Evolutionary conservation across 257 asterid species (phyloP), one percentile per base, ranked within the genome.

Genomic region (Thymus mandschuricus): DNA sequence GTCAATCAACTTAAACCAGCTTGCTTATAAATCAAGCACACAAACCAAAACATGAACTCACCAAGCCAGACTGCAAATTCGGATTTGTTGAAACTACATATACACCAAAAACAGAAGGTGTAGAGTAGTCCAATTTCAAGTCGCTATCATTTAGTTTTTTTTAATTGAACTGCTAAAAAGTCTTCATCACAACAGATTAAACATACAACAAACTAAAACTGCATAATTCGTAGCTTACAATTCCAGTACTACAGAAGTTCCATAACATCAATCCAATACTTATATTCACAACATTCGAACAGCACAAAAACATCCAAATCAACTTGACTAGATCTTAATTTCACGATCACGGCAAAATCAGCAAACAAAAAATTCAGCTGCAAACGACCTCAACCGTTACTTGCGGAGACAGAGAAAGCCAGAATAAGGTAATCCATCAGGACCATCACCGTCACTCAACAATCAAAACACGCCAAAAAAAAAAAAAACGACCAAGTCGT

Each of bases 351-450:
- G 50, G 10, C 3, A 64, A 4, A 12, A 68, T 62, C 66, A 70
- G 21, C 49, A 12, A 69, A 56, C 46, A 13, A 57, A 12, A 15
- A 30, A 60, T 28, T 51, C 35, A 71, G 46, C 41, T 44, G 55
- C 56, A 0, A 38, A 74, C 38, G 31, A 12, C 66, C 30, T 8
- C 30, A 52, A 35, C 44, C 31, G 31, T 66, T 49, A 27, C 51
- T 13, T 31, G 62, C 2, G 52, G 61, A 35, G 31, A 71, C 6
- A 51, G 61, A 72, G 46, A 66, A 43, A 27, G 63, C 29, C 29
- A 62, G 31, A 57, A 67, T 41, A 35, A 61, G 34, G 51, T 70
- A 81, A 74, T 55, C 11, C 28, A 21, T 21, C 21, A 70, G 57
- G 29, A 35, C 35, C 11, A 40, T 38, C 41, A 38, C 41, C 41